Evolutionary conservation across 441 rosid species (phyloP), one percentile per base, ranked within the genome.

Genomic region (Caryocar brasiliense): DNA sequence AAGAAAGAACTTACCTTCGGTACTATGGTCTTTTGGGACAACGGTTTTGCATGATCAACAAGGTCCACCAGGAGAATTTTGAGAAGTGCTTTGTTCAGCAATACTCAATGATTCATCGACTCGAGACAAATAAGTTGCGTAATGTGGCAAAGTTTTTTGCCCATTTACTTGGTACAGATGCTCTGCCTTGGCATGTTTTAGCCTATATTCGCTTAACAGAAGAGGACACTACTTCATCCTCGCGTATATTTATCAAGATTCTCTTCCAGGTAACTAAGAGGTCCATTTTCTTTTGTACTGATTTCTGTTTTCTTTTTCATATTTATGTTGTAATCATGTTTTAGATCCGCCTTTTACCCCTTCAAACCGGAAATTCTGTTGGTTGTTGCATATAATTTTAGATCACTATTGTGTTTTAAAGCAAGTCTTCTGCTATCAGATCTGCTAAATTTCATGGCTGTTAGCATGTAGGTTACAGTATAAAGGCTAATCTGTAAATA

Each of bases 101-200:
- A 58, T 88, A 88, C 59, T 80, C 92, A 0, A 92, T 85, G 96
- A 88, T 92, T 35, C 95, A 87, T 42, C 82, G 87, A 9, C 85
- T 85, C 11, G 94, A 92, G 66, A 87, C 96, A 29, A 85, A 85
- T 54, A 85, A 81, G 57, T 38, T 85, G 50, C 82, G 96, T 19
- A 85, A 92, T 54, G 94, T 92, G 51, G 96, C 84, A 1, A 83
- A 83, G 66, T 91, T 87, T 67, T 91, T 87, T 51, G 95, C 95
- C 6, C 98, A 92, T 74, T 75, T 91, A 53, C 73, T 92, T 6
- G 95, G 95, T 17, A 83, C 95, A 0, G 79, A 78, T 70, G 95
- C 96, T 19, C 70, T 91, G 26, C 93, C 95, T 2, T 85, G 96
- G 96, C 95, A 91, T 58, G 94, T 81, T 32, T 58, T 91, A 18